Conservation (phyloP, 257 asterid genomes). For the Ajuga chamaepitys region DNA sequence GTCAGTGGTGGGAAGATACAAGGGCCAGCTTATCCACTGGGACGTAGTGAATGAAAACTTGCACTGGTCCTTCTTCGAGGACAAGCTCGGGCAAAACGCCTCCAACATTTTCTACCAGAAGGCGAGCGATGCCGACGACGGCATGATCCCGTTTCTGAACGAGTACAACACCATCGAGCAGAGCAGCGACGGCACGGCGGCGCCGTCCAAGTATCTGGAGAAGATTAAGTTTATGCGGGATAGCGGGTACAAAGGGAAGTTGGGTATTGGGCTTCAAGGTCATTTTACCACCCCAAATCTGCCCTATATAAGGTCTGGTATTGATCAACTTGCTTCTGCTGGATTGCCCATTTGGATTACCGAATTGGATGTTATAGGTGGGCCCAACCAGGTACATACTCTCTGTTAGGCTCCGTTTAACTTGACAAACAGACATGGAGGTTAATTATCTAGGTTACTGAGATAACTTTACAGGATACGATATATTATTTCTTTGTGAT, state of each 20-base stretch:
- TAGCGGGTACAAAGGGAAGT: conserved; percentile 44
- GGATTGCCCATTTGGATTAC: conserved; percentile 64
- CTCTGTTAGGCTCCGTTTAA: too few species aligned
- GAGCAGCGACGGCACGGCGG: conserved; percentile 16
- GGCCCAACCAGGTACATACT: conserved; percentile 48
- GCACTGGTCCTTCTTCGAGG: conserved; percentile 38
- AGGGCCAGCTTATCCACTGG: conserved; percentile 40
- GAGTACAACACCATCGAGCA: conserved; percentile 63
- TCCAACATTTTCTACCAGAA: conserved; percentile 21
- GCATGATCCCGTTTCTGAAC: conserved; percentile 44
- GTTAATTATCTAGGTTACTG: too few species aligned
- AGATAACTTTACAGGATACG: too few species aligned
- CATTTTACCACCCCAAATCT: conserved; percentile 28
- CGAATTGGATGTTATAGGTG: conserved; percentile 43
- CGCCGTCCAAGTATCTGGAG: conserved; percentile 39
- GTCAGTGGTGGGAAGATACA: conserved; percentile 34
- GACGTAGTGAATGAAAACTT: conserved; percentile 40
- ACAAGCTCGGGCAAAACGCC: conserved; percentile 22
- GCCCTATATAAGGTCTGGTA: conserved; percentile 36
- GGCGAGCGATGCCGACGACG: conserved; percentile 29
- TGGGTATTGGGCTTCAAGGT: conserved; percentile 65
- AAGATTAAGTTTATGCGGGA: conserved; percentile 32
- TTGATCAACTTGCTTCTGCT: conserved; percentile 47
- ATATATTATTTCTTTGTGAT: too few species aligned
- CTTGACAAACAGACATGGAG: too few species aligned